Evolutionary conservation across 345 rosid genomes (phyloP).

Genomic region (Populus alba): DNA sequence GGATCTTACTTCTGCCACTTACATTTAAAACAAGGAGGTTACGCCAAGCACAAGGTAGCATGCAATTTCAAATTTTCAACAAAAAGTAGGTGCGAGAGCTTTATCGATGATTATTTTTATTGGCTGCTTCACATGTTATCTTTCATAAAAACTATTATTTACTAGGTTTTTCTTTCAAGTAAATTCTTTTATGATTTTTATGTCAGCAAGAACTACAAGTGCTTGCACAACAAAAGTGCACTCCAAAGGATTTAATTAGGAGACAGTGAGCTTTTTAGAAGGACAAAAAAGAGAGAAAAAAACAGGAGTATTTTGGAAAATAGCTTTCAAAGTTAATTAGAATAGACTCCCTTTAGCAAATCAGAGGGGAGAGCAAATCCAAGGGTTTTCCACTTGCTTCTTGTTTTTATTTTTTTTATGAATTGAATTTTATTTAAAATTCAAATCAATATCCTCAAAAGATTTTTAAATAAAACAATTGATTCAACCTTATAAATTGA

Average conservation of each 20-base stretch:
- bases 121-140: background rate
- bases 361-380: too few relatives aligned
- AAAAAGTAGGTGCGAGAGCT: conserved; percentile 1
- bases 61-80: background rate
- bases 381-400: too few relatives aligned
- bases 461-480: too few relatives aligned
- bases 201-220: background rate
- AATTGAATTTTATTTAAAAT: too few relatives aligned
- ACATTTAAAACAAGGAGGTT: background rate
- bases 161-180: background rate
- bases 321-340: too few relatives aligned
- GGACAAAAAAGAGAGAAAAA: too few relatives aligned
- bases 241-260: background rate
- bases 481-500: too few relatives aligned
- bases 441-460: too few relatives aligned
- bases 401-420: too few relatives aligned
- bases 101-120: background rate
- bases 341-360: too few relatives aligned
- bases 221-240: background rate
- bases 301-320: too few relatives aligned
- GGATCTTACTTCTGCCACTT: conserved; percentile 36
- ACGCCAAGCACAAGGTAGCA: background rate
- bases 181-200: background rate
- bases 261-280: too few relatives aligned
- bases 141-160: background rate